Evolutionary conservation across 169 alveolate species (phyloP), one percentile per base, ranked within the genome.

Genomic region (Eimeria acervulina): DNA sequence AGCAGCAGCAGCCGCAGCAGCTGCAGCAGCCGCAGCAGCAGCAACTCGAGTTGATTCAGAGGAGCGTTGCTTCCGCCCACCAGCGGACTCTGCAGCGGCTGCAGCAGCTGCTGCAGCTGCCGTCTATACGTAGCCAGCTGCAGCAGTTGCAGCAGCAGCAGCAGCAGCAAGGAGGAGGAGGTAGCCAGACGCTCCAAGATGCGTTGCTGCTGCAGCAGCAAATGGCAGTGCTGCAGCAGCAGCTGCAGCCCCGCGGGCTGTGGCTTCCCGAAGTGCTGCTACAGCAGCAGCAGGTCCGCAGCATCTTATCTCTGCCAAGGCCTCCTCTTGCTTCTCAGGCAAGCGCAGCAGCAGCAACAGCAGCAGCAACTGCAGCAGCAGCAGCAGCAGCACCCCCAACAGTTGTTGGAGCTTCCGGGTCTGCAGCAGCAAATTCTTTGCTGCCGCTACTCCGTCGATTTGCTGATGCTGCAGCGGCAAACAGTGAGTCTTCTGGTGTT

Each of bases 131-230:
- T 7, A 36, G 33, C 63, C 55, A 76, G 26, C 44, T 38, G 87
- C 87, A 76, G 63, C 87, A 76, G 33, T 61, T 7, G 44, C 87
- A 76, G 61, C 87, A 76, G 10, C 52, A 28, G 28, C 61, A 38
- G 61, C 87, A 76, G 87, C 55, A 76, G 59, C 87, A 76, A 5
- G 87, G 40, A 76, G 59, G 61, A 76, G 59, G 59, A 76, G 6
- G 59, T 61, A 12, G 38, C 44, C 87, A 44, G 63, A 36, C 61
- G 36, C 87, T 6, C 12, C 87, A 76, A 33, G 87, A 28, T n/a
- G 44, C 87, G 51, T 44, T 23, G 87, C 52, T 76, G 10, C 55
- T 76, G 87, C 87, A 76, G 44, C 55, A 76, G 47, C 87, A 76
- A 33, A 76, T 76, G 87, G 36, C 59, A 33, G 31, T 23, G 61